A percentile compares a stretch with the other conserved stretches of the same genome.
Conservation (phyloP, 805 yeast species). For the Saccharomycopsis fibuligera region DNA sequence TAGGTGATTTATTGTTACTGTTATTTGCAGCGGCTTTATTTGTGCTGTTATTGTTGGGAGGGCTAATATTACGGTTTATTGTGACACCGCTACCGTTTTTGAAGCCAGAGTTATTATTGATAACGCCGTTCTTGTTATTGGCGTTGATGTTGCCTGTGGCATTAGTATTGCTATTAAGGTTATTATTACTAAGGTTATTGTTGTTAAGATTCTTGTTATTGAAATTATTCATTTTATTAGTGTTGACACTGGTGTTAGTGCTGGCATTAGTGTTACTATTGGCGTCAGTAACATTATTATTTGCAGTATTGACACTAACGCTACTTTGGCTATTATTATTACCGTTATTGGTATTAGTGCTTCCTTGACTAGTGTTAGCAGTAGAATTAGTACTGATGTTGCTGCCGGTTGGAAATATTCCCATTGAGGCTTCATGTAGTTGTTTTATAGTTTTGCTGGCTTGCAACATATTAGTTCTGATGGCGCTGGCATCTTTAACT, state of each 20-base stretch:
- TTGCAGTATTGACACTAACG: not conserved
- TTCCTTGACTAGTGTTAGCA: too few relatives aligned
- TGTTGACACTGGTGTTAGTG: not conserved
- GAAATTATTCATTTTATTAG: not conserved
- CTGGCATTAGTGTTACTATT: not conserved
- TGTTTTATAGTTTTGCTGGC: not conserved
- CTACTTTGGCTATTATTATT: not conserved
- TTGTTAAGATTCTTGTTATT: not conserved
- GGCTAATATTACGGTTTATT: too few relatives aligned
- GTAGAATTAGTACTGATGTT: too few relatives aligned
- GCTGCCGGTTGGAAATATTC: not conserved
- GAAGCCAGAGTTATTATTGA: not conserved
- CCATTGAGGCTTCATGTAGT: not conserved
- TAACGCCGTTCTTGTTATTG: not conserved
- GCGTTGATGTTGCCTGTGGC: conserved; percentile 8
- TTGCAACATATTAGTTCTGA: not conserved
- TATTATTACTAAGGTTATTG: not conserved
- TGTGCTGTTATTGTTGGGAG: not conserved
- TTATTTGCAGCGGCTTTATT: too few relatives aligned
- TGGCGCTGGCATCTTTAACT: not conserved
- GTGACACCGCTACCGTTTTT: not conserved
- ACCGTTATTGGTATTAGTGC: not conserved
- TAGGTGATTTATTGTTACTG: too few relatives aligned
- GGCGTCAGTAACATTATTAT: not conserved
- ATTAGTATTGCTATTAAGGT: conserved; percentile 1